Evolutionary conservation across 2,329 filamentous ascomycete genomes (phyloP).

Genomic region (Fusarium metavorans): DNA sequence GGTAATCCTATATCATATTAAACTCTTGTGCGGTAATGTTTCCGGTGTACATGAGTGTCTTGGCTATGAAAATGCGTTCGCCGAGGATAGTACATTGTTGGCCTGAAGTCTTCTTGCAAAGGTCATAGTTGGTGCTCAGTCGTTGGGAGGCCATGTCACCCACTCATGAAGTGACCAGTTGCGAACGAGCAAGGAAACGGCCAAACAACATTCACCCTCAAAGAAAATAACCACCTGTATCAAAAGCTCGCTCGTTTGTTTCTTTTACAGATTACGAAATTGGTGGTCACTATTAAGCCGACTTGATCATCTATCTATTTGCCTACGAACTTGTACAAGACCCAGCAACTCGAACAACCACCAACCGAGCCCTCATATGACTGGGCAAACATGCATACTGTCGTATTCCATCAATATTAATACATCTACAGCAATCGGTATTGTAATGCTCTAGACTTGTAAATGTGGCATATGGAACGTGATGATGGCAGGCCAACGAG

Average conservation of each 20-base stretch:
- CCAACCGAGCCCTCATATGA: not conserved
- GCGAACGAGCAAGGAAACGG: not conserved
- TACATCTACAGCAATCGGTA: no score
- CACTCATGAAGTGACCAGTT: not conserved
- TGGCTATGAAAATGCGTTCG: not conserved
- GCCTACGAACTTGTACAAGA: not conserved
- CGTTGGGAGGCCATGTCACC: no score
- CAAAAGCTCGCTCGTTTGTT: not conserved
- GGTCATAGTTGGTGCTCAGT: not conserved
- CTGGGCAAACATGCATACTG: not conserved
- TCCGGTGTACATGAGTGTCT: not conserved
- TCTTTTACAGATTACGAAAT: not conserved
- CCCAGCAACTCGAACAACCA: not conserved
- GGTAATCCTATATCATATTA: not conserved
- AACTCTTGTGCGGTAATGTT: not conserved
- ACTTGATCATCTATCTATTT: not conserved
- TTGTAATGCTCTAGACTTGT: no score
- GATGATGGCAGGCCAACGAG: not conserved
- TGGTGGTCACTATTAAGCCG: not conserved
- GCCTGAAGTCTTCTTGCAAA: not conserved
- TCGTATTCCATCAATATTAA: no score
- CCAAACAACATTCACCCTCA: not conserved
- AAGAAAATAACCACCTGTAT: not conserved
- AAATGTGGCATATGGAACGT: no score
- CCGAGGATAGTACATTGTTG: not conserved